Evolutionary conservation across 148 eudicot species (phyloP), one percentile per base, ranked within the genome.

Genomic region (Chenopodium formosanum): DNA sequence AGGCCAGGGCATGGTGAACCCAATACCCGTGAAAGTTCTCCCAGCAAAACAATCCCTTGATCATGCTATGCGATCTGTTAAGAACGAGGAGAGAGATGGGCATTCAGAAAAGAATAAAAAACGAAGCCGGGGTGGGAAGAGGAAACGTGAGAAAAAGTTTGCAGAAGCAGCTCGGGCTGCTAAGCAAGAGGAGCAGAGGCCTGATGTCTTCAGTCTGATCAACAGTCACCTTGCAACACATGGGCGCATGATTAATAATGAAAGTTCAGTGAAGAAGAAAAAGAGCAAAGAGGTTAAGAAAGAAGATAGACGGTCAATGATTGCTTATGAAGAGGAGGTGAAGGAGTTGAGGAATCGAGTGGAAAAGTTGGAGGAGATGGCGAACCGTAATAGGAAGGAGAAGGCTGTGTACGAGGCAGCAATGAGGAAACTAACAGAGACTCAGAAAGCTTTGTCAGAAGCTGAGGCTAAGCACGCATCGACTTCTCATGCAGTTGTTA

Each of bases 11-110:
- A 93, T 91, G 77, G 75, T 95, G 70, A 82, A 95, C 73, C 97
- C 98, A 31, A 86, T 95, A 75, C 78, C 91, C 5, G 98, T 90
- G 1, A 93, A 87, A 86, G 94, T 88, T 64, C 94, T 95, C 74
- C 94, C 96, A 76, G 88, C 97, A 66, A 95, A 91, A 78, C 94
- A 93, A 84, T 93, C 98, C 78, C 97, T 95, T 77, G 97, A 90
- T 76, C 89, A 90, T 60, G 97, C 98, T 72, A 80, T 93, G 9
- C 77, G 82, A 53, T 82, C 87, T 67, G 85, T 29, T 32, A 76
- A 81, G 60, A 78, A 72, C 34, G 81, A 81, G 66, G 90, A 74
- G 79, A 82, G 78, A 40, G 84, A 84, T 76, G 90, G 73, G 50
- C 73, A 78, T 64, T 53, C 31, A 62, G 88, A 81, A 40, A 62